Evolutionary conservation across 768 basidiomycete genomes (phyloP).

Genomic region (Rhodotorula toruloides): DNA sequence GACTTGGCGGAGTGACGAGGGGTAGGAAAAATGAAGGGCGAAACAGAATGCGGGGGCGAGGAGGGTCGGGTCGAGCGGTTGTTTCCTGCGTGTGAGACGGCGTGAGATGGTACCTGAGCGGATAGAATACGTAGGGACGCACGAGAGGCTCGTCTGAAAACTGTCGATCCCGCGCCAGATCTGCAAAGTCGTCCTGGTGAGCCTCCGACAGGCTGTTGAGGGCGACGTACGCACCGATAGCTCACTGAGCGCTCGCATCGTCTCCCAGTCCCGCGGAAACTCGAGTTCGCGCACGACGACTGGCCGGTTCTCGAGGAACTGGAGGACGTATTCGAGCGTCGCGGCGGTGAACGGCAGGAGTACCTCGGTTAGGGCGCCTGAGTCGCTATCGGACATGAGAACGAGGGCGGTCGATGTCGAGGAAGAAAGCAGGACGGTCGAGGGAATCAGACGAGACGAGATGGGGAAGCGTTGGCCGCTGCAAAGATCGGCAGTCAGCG

Average conservation of each 20-base stretch:
- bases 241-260: neutral
- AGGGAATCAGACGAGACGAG: neutral
- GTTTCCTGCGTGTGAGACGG: no score
- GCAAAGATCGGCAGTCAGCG: neutral
- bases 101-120: no score
- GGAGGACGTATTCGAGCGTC: neutral
- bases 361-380: neutral
- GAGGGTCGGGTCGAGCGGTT: no score
- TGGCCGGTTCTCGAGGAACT: neutral
- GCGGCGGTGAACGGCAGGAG: neutral
- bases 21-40: no score
- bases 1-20: no score
- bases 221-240: no score
- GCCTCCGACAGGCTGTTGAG: no score
- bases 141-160: no score
- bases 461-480: slow-evolving; percentile 9
- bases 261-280: slow-evolving; percentile 6
- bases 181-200: no score
- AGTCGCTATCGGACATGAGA: neutral
- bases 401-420: neutral
- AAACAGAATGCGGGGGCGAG: no score
- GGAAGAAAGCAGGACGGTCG: neutral
- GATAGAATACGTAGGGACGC: no score
- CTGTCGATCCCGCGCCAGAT: no score
- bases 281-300: neutral